Conservation (phyloP, 2,329 filamentous ascomycete genomes). For the Aspergillus niger region DNA sequence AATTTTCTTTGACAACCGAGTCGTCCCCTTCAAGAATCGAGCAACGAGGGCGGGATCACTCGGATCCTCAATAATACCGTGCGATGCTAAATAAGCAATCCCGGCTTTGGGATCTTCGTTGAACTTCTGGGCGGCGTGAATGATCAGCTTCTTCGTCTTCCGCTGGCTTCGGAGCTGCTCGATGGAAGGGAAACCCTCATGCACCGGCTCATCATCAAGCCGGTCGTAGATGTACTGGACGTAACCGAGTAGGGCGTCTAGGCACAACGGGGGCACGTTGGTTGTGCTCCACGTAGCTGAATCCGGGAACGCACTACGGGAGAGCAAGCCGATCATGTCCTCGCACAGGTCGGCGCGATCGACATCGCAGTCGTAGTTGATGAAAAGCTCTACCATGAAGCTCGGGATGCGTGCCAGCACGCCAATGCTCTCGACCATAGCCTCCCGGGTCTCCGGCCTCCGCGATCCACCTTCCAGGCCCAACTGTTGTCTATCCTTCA, state of each 20-base stretch:
- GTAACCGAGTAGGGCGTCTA: conserved; percentile 88
- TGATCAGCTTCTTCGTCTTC: conserved; percentile 80
- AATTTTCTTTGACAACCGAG: conserved; percentile 83
- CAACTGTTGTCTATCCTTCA: conserved; percentile 88
- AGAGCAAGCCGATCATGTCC: conserved; percentile 89
- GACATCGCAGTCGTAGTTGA: conserved; percentile 97
- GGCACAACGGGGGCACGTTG: conserved; percentile 90
- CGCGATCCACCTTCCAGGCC: conserved; percentile 88
- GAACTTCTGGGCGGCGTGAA: conserved; percentile 85
- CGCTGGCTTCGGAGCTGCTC: conserved; percentile 69
- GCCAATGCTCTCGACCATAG: conserved; percentile 96
- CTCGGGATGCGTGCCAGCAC: conserved; percentile 89
- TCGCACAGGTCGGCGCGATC: conserved; percentile 90
- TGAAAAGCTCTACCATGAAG: conserved; percentile 92
- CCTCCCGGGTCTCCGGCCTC: conserved; percentile 92
- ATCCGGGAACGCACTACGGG: conserved; percentile 92
- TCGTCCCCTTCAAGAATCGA: conserved; percentile 83
- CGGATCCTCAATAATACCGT: conserved; percentile 79
- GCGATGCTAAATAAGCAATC: conserved; percentile 78
- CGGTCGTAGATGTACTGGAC: conserved; percentile 90
- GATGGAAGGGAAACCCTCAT: conserved; percentile 68
- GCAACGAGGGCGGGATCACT: conserved; percentile 77
- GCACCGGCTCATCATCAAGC: conserved; percentile 67
- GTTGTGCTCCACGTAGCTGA: conserved; percentile 99
- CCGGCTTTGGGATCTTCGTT: conserved; percentile 93